Evolutionary conservation across 371 early-diverging fungal species (phyloP), one percentile per base, ranked within the genome.

Genomic region (Phascolomyces articulosus): DNA sequence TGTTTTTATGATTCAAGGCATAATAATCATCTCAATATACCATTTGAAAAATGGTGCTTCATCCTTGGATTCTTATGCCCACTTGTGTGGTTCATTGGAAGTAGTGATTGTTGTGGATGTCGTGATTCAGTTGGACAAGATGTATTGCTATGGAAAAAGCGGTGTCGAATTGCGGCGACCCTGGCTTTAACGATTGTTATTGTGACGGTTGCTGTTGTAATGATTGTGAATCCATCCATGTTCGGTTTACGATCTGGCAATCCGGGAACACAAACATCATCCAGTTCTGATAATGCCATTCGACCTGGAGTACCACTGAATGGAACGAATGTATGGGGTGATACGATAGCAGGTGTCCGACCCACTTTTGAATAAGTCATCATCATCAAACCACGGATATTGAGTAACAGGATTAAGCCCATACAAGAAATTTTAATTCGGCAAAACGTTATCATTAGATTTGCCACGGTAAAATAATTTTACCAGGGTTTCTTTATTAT

Each of bases 291-390:
- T 24, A 58, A 60, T 34, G 77, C 77, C 0, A 68, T 69, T 23
- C 66, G 76, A 18, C 82, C 79, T 29, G 82, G 79, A 15, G 82
- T 81, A 18, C 79, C 82, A 16, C 29, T 75, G 15, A 72, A 69
- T 44, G 76, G 74, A 10, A 67, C 75, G 21, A 72, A 63, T 16
- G 71, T 63, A 26, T 73, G 68, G 62, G 71, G 70, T 53, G 75
- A 81, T 40, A 64, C 71, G 13, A 58, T 74, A 2, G 75, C 78
- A 16, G 81, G 74, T 10, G 64, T 74, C 2, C 54, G n/a, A 24
- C 51, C 51, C n/a, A n/a, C n/a, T n/a, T n/a, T n/a, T n/a, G n/a
- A n/a, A n/a, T n/a, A n/a, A n/a, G 9, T 51, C 21, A 6, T 47
- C 1, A 16, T n/a, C 47, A 9, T 11, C 6, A 34, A 9, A 34